Conservation (phyloP, 371 early-diverging fungal genomes). For the Mucor plumbeus region DNA sequence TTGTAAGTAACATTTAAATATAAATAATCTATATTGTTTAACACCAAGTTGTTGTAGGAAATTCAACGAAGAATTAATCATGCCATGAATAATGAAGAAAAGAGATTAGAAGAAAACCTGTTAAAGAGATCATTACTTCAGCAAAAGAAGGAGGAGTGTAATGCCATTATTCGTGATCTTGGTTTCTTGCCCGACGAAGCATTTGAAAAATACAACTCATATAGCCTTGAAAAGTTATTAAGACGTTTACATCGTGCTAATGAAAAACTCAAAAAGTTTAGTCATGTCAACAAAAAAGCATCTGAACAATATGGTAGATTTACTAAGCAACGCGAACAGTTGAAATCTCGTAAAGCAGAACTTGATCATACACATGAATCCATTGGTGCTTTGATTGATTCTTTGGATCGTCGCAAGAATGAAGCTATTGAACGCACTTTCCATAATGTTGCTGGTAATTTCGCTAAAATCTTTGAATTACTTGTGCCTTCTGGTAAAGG, state of each 20-base stretch:
- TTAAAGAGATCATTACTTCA: conserved; percentile 76
- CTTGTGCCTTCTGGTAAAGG: conserved; percentile 93
- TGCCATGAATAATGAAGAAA: conserved; percentile 54
- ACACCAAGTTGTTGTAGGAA: conserved; percentile 21
- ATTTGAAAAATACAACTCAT: conserved; percentile 70
- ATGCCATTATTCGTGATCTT: conserved; percentile 88
- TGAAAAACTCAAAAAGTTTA: conserved; percentile 84
- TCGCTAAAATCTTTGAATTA: conserved; percentile 87
- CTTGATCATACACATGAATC: conserved; percentile 80
- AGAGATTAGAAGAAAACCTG: conserved; percentile 76
- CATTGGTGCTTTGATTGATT: conserved; percentile 85
- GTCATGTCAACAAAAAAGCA: conserved; percentile 98
- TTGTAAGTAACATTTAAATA: conserved; percentile 36
- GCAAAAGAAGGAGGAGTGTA: conserved; percentile 88
- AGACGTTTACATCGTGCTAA: conserved; percentile 82
- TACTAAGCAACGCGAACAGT: conserved; percentile 85
- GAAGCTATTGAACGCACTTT: conserved; percentile 97
- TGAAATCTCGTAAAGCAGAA: conserved; percentile 84
- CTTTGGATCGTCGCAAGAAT: conserved; percentile 94
- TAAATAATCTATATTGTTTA: neutral
- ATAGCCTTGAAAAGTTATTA: conserved; percentile 62
- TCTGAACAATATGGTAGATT: conserved; percentile 96
- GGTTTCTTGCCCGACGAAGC: conserved; percentile 98
- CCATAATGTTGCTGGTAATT: conserved; percentile 87
- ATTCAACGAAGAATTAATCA: conserved; percentile 30